phyloP scores from a whole-genome alignment of 805 yeast genomes.

The Wickerhamomyces queroliae region DNA sequence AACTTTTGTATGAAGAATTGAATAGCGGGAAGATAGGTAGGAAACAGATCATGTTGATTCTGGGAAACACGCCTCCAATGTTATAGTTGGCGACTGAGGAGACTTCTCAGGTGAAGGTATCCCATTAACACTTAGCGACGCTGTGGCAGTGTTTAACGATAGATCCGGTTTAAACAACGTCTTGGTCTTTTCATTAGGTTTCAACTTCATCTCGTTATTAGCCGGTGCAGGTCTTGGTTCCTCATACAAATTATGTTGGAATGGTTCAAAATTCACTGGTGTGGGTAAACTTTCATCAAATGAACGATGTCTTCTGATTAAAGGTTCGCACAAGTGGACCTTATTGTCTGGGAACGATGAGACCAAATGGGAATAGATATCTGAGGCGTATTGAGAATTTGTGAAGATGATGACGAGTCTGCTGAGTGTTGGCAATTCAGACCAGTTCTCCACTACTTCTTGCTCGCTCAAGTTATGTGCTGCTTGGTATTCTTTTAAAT shows the following conservation, averaged over 20 bases:
- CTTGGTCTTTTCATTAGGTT: not conserved
- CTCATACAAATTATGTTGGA: constrained; percentile 12
- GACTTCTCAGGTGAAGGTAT: not conserved
- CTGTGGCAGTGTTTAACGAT: not conserved
- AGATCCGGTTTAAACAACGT: constrained; percentile 2
- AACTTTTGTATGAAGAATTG: too few species aligned
- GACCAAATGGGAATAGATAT: constrained; percentile 18
- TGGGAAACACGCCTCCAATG: not conserved
- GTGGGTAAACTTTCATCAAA: constrained; percentile 16
- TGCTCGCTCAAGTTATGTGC: not conserved
- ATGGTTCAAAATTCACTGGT: constrained; percentile 14
- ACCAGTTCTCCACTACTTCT: constrained; percentile 24
- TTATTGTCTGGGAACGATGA: constrained; percentile 15
- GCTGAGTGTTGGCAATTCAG: constrained; percentile 34
- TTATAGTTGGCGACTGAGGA: constrained; percentile 1
- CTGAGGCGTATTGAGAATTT: constrained; percentile 19
- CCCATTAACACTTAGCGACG: not conserved
- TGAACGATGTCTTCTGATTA: constrained; percentile 24
- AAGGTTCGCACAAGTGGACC: constrained; percentile 28
- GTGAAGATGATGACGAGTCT: constrained; percentile 36
- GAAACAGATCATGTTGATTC: not conserved
- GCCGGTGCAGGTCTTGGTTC: constrained; percentile 17
- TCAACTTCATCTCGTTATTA: not conserved
- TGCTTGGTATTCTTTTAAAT: constrained; percentile 7
- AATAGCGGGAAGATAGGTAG: too few species aligned